Evolutionary conservation across 2,329 filamentous ascomycete genomes (phyloP).

Genomic region (Cadophora sp.): DNA sequence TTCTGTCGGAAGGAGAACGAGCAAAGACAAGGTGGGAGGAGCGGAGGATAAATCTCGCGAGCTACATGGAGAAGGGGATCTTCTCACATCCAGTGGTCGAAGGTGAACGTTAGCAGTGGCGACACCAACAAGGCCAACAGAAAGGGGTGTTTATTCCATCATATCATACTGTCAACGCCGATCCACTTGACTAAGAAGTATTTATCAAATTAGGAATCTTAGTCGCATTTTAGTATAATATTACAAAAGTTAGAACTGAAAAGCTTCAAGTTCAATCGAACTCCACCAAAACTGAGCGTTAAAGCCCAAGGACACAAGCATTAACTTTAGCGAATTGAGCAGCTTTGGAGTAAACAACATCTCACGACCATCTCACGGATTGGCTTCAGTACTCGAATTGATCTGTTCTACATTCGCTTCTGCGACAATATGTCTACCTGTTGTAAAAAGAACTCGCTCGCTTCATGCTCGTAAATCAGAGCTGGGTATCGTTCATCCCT

Average conservation of each 20-base stretch:
- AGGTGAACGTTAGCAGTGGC: too few species aligned
- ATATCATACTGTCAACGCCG: conserved; percentile 1
- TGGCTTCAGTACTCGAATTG: neutral
- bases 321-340: neutral
- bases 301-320: neutral
- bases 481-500: conserved; percentile 19
- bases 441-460: conserved; percentile 9
- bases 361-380: neutral
- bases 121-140: neutral
- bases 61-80: too few species aligned
- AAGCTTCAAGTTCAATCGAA: neutral
- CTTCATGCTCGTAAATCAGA: conserved; percentile 16
- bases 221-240: conserved; percentile 40
- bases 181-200: conserved; percentile 43
- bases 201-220: conserved; percentile 48
- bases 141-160: conserved; percentile 15
- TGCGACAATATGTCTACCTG: conserved; percentile 2
- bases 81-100: too few species aligned
- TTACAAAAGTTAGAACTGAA: neutral
- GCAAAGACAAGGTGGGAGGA: too few species aligned
- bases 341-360: neutral
- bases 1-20: neutral
- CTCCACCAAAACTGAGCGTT: neutral
- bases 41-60: too few species aligned
- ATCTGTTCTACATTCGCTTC: conserved; percentile 6